These are phyloP conservation scores for Hericium erinaceus DNA, from an alignment of 768 basidiomycete species.

Conservation along the genomic window DNA sequence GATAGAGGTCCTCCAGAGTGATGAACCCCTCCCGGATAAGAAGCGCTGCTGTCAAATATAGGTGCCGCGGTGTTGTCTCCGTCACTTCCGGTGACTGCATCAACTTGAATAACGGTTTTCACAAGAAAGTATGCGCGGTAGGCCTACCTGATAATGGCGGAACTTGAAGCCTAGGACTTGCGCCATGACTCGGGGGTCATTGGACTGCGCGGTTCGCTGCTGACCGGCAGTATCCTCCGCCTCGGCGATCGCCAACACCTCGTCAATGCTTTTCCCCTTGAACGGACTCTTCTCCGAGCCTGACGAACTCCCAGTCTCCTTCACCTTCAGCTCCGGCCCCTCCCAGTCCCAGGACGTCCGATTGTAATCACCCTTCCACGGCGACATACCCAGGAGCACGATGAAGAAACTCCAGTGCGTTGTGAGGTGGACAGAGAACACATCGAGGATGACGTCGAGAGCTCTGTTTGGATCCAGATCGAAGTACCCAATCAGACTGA, in stretches of 20 bases:
- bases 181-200: conserved; percentile 56
- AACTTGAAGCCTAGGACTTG: conserved; percentile 99
- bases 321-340: conserved; percentile 2
- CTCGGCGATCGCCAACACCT: conserved; percentile 53
- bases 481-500: conserved; percentile 90
- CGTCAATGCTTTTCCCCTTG: conserved; percentile 55
- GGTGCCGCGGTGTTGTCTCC: conserved; percentile 57
- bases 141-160: conserved; percentile 69
- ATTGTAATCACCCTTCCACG: conserved; percentile 44
- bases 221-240: conserved; percentile 5
- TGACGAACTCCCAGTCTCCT: conserved; percentile 17
- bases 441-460: conserved; percentile 87
- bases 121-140: background rate
- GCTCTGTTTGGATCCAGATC: conserved; percentile 94
- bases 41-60: conserved; percentile 78
- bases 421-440: conserved; percentile 72
- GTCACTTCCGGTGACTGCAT: conserved; percentile 44
- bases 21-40: conserved; percentile 88
- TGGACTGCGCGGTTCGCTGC: conserved; percentile 15
- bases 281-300: conserved; percentile 34
- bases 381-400: conserved; percentile 75
- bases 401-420: conserved; percentile 87
- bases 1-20: conserved; percentile 78
- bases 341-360: conserved; percentile 3
- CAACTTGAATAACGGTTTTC: conserved; percentile 11